Base-by-base conservation (phyloP, 352 stramenopile species). In the Globisporangium alternatum region DNA sequence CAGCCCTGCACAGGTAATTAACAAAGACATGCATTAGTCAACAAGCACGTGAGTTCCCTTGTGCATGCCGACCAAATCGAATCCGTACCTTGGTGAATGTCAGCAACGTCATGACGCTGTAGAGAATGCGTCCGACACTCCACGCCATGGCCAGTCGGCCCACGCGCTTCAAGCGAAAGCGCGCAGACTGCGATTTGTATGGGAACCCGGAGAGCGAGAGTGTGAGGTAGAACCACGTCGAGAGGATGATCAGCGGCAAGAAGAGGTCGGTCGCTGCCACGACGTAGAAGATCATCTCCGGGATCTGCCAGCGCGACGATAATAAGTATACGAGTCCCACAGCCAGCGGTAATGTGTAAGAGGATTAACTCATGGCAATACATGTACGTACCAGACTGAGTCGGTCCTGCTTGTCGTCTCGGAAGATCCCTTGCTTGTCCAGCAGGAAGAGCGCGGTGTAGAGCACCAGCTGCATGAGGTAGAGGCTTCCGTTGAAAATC, bases 401-500 rank as follows among this genome's bases (percentile, higher is more conserved):
- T 6, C 78, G 89, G 58, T 88, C 73, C 59, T 85, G 75, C 43
- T 86, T 83, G 30, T 92, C 77, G 64, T 93, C 80, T 47, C 81
- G 71, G 62, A 93, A 95, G 62, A 95, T 93, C 22, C 88, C 77
- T 43, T 91, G 81, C 47, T 90, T 77, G 64, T 90, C 83, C 48
- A 86, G 82, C 33, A 97, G 74, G 61, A 97, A 97, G 28, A 97
- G 76, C 65, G 90, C 82, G 22, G 82, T 76, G 71, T 97, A 97
- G 39, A 97, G 72, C 61, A 97, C 72, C 15, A 97, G 60, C 74
- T 97, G 91, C 43, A 81, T 85, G 25, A 91, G 68, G 75, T 97
- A 97, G 17, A 97, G 69, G 33, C 73, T 77, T 35, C 85, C 88
- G 70, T 97, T 97, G 70, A 97, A 97, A 30, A 97, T 78, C 33